phyloP scores from a whole-genome alignment of 2,329 filamentous ascomycete genomes.

The Colletotrichum cuscutae region DNA sequence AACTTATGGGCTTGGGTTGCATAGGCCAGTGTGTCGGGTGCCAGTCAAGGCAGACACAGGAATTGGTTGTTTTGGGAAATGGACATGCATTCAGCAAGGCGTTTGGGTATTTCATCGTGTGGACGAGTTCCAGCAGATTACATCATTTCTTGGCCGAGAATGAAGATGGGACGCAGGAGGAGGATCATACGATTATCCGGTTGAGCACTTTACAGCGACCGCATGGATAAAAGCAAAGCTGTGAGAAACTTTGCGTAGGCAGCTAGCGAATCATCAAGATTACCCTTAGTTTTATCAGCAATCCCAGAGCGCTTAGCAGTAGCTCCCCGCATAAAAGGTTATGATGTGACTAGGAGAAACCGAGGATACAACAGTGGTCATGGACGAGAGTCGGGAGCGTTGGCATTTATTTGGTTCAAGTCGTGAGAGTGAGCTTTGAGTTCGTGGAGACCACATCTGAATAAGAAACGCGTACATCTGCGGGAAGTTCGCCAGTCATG shows the following conservation, averaged over 20 bases:
- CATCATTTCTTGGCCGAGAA: not conserved
- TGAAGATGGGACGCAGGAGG: not conserved
- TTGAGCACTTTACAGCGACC: not conserved
- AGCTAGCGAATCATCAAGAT: not conserved
- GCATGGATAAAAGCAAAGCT: not conserved
- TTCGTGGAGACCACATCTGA: not conserved
- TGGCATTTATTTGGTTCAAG: not conserved
- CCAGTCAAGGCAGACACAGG: not conserved
- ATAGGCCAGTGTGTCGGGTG: not conserved
- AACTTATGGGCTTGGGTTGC: not conserved
- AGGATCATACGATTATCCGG: not conserved
- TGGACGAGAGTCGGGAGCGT: not conserved
- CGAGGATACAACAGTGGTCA: not conserved
- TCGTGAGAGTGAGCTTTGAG: not conserved
- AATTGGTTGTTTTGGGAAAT: not conserved
- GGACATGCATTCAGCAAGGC: slow-evolving; percentile 26
- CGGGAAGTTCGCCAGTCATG: not conserved
- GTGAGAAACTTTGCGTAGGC: not conserved
- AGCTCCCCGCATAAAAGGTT: not conserved
- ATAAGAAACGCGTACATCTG: not conserved
- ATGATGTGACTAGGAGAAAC: not conserved
- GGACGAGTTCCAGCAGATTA: not conserved
- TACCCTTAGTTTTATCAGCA: not conserved
- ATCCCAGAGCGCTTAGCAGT: not conserved
- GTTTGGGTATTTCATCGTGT: not conserved